A percentile compares a stretch with the other conserved stretches of the same genome.
Conservation (phyloP, 75 land plant species). For the Cunninghamia lanceolata region DNA sequence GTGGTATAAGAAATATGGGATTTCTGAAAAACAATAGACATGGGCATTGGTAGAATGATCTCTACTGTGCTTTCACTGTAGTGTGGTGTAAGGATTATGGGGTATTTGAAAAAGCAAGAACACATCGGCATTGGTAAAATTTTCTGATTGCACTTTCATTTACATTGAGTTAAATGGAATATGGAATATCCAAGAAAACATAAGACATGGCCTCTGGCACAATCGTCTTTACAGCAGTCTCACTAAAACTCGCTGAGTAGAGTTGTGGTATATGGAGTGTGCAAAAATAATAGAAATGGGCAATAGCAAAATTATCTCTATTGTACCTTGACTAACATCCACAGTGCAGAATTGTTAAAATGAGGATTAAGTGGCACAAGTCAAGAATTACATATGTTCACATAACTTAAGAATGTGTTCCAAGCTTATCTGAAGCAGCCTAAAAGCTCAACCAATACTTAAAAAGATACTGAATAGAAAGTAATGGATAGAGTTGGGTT, state of each 20-base stretch:
- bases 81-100: background rate
- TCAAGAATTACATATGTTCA: background rate
- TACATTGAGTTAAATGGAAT: background rate
- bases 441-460: background rate
- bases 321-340: background rate
- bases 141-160: background rate
- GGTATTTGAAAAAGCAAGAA: background rate
- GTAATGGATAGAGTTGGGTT: too few relatives aligned
- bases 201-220: background rate
- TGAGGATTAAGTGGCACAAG: background rate
- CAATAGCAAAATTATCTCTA: background rate
- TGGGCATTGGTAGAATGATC: background rate
- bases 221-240: background rate
- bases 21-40: background rate
- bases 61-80: background rate
- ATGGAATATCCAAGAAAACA: background rate
- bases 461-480: background rate
- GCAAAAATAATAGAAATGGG: background rate
- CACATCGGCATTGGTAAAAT: background rate
- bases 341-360: background rate
- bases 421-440: background rate
- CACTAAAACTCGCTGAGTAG: background rate
- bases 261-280: background rate
- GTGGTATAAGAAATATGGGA: background rate
- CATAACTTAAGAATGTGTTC: background rate